Evolutionary conservation across 140 eudicot genomes (phyloP), one percentile per base, ranked within the genome.

Genomic region (Erigeron philadelphicus): DNA sequence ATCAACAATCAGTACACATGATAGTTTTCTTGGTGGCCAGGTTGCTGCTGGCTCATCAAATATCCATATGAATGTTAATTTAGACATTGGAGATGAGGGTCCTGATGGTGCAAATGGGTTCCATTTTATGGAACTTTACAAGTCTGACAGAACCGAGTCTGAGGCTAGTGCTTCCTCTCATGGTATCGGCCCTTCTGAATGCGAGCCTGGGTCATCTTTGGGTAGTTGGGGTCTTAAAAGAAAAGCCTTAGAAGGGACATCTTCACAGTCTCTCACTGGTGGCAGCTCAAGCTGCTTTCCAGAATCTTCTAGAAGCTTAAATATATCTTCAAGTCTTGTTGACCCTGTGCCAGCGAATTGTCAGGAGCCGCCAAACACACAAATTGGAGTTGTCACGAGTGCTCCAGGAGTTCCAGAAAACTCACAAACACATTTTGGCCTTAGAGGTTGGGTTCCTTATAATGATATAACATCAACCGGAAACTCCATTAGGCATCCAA

Each of bases 161-260:
- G 83, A 74, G 5, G 67, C 53, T 13, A 53, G 58, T 72, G 75
- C 80, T 21, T 56, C 72, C 16, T 77, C 75, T 59, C 52, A 72
- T 56, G 74, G 72, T 66, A 43, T 48, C 1, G 90, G 82, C 50
- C 61, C 77, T 55, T 81, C 82, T 13, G 71, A 78, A 15, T 78
- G 75, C 55, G 81, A 73, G 49, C 62, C 90, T 5, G 79, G 81
- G 18, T 77, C 90, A 42, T 66, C 88, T 74, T 61, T 83, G 48
- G 81, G 78, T 53, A 56, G 48, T 55, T 85, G 87, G 88, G 91
- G 89, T 74, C 63, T 68, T 75, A 89, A 87, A 71, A 82, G 96
- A 59, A 86, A 84, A 79, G 52, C 90, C 54, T 74, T 86, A 19
- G 96, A 89, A 83, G 87, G 85, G 61, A 75, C 86, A 4, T 73